These are phyloP conservation scores for Asterochloris erici DNA, from an alignment of 139 green algal genomes.

Conservation along the genomic window DNA sequence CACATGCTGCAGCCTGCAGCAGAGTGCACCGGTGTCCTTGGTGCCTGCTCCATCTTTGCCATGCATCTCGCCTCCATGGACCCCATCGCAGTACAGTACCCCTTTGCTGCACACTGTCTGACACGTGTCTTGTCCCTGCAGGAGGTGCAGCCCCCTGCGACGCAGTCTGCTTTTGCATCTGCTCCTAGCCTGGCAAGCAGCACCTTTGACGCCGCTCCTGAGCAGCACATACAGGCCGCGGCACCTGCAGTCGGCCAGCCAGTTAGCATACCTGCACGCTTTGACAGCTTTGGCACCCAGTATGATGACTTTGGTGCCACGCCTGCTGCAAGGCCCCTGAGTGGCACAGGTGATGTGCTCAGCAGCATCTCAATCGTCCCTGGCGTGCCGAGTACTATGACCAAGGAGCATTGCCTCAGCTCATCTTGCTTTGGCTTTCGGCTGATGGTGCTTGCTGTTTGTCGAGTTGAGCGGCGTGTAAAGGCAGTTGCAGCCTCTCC, in stretches of 20 bases:
- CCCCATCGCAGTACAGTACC: too few relatives aligned
- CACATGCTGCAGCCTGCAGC: too few relatives aligned
- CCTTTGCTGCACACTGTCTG: too few relatives aligned
- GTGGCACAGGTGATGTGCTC: not conserved
- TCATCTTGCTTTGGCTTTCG: constrained; percentile 2
- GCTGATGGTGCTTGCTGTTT: not conserved
- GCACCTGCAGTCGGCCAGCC: not conserved
- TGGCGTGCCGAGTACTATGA: not conserved
- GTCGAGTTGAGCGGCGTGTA: not conserved
- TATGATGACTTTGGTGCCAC: constrained; percentile 1
- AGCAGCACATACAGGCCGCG: not conserved
- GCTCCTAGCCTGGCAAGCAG: too few relatives aligned
- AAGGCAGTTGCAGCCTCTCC: not conserved
- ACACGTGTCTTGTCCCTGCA: too few relatives aligned
- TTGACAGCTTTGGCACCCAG: constrained; percentile 17
- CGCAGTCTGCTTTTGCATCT: too few relatives aligned
- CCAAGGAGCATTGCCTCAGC: not conserved
- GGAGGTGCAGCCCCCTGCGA: too few relatives aligned
- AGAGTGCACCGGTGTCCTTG: too few relatives aligned
- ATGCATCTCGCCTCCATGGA: too few relatives aligned
- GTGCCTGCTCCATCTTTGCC: too few relatives aligned
- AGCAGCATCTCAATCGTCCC: not conserved
- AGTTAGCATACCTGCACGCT: not conserved
- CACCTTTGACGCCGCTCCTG: too few relatives aligned
- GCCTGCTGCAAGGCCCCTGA: too few relatives aligned